Base-by-base conservation (phyloP, 495 filamentous ascomycete genomes). In the Penicillium coffeae region DNA sequence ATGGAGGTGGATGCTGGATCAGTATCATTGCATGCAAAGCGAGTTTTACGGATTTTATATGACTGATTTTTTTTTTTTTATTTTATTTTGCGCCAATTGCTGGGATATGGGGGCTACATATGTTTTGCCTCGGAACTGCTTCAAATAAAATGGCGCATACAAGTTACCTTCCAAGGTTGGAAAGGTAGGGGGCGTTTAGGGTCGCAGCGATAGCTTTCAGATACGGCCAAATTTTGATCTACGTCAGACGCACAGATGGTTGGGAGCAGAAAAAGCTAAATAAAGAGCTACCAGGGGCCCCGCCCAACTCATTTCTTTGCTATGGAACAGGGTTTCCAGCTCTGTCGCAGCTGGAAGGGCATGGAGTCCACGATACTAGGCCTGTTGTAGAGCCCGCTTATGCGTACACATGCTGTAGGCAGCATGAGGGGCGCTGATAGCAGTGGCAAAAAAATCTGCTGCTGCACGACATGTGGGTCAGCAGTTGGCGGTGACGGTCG, bases 221-320 rank as follows among this genome's bases (percentile, higher is more conserved):
- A 63, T 60, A 63, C 59, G n/a, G n/a, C 56, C 59, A 50, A 48
- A 48, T 42, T 33, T 46, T 54, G 56, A 57, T 60, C 58, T 30
- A 61, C 55, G 48, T 52, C 51, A 60, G 50, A 22, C 15, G 46
- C 50, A 53, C 50, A 50, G 49, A 51, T 51, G 22, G 15, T 35
- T 32, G 21, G 16, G 14, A 37, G 40, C 35, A 49, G 38, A 34
- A 40, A 41, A 41, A 25, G 22, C 5, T 21, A 41, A 12, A 41
- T n/a, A 21, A 10, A 22, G 37, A 41, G 22, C 38, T n/a, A 41
- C 38, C 38, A 41, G 14, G 38, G 38, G 38, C 22, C 38, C 20
- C 38, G 7, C 8, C n/a, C 38, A n/a, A 14, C 14, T 41, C 8
- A 12, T 8, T 25, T 10, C 37, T 43, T 16, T 18, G 38, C 5